phyloP scores from a whole-genome alignment of 768 basidiomycete genomes.

The Cyclocybe aegerita region DNA sequence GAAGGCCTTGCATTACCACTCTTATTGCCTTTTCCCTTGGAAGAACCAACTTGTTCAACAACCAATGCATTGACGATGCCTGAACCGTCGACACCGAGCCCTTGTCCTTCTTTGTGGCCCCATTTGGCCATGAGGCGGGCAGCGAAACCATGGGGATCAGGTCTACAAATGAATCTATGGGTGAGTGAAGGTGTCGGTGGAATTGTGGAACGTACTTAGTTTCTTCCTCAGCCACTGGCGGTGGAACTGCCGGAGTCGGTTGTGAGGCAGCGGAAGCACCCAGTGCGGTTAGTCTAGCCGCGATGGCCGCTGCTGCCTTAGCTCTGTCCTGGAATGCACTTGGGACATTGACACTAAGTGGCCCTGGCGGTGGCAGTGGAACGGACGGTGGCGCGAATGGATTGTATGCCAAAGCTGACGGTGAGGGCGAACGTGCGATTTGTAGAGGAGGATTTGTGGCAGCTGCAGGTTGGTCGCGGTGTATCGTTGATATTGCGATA shows the following conservation, averaged over 20 bases:
- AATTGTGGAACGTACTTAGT: conserved; percentile 17
- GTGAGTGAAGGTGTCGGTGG: background rate
- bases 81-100: conserved; percentile 78
- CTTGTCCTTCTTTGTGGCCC: conserved; percentile 94
- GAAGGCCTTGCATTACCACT: conserved; percentile 31
- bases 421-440: conserved; percentile 40
- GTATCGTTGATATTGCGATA: conserved; percentile 51
- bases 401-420: conserved; percentile 62
- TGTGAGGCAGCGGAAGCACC: conserved; percentile 31
- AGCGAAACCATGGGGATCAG: conserved; percentile 76
- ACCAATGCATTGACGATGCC: conserved; percentile 90
- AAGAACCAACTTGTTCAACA: conserved; percentile 61
- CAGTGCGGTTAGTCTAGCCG: conserved; percentile 68
- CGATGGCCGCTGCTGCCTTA: conserved; percentile 80
- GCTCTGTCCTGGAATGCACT: conserved; percentile 61
- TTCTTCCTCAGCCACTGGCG: conserved; percentile 33
- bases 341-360: conserved; percentile 33
- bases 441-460: conserved; percentile 26
- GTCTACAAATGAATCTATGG: conserved; percentile 22
- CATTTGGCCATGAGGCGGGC: conserved; percentile 92
- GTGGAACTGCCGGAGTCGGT: conserved; percentile 26
- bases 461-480: conserved; percentile 26
- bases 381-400: conserved; percentile 66
- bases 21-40: conserved; percentile 32
- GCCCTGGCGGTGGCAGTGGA: conserved; percentile 54